Evolutionary conservation across 2,329 filamentous ascomycete genomes (phyloP), one percentile per base, ranked within the genome.

Genomic region (Endothia cerciana): DNA sequence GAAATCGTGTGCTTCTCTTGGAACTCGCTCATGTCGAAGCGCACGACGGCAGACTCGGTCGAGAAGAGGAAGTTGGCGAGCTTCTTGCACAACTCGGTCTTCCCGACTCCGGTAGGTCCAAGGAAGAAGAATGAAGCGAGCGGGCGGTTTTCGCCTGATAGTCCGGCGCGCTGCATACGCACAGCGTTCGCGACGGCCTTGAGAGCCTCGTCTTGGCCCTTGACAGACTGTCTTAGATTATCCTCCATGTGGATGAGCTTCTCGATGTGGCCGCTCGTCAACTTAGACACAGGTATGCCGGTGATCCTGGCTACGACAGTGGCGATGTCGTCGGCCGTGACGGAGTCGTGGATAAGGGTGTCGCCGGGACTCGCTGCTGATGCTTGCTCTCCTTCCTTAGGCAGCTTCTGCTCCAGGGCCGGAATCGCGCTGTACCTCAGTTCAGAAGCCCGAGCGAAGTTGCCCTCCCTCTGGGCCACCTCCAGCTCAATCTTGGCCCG

Each of bases 11-110:
- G 94, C 77, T 97, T 97, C 76, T 98, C 95, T 75, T 97, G 93
- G 76, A 97, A 98, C 75, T 99, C 95, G 72, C 89, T 92, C 95
- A 98, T 98, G 77, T 98, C 95, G 77, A 98, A 98, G 41, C 95
- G 87, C 41, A 97, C 88, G 33, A 99, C 93, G 2, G 95, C 94
- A 36, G 89, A 88, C 72, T 97, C 92, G 1, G 93, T 97, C 0
- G 91, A 95, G 79, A 98, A 99, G 45, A 99, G 83, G 80, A 97
- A 98, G 65, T 86, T 87, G 1, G 95, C 95, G 72, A 99, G 89
- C 76, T 96, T 94, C 83, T 98, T 98, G 84, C 94, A 97, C 1
- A 98, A 87, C 75, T 98, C 94, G 3, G 95, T 99, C 82, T 98
- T 99, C 65, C 95, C 95, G 22, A 97, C 94, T 74, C 95, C 95